phyloP scores from a whole-genome alignment of 768 basidiomycete genomes.

The Agrocybe praecox region DNA sequence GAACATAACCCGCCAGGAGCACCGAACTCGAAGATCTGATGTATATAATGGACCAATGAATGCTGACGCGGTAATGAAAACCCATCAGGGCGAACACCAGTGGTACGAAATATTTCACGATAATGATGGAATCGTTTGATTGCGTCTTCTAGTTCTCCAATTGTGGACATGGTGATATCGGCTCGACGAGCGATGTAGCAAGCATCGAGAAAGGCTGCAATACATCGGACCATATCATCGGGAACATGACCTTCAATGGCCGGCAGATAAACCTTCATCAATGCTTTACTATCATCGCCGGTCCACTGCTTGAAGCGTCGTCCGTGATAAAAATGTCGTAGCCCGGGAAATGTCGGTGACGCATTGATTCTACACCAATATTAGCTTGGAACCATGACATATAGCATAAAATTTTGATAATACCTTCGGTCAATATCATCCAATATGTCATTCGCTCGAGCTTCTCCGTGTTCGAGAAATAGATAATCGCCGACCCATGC shows the following conservation, averaged over 20 bases:
- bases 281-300: slow-evolving; percentile 32
- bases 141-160: slow-evolving; percentile 13
- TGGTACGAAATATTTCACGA: slow-evolving; percentile 19
- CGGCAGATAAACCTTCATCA: slow-evolving; percentile 35
- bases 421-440: slow-evolving; percentile 37
- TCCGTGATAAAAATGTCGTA: slow-evolving; percentile 4
- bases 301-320: slow-evolving; percentile 12
- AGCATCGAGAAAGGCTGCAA: slow-evolving; percentile 27
- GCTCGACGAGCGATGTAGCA: slow-evolving; percentile 24
- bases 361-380: slow-evolving; percentile 1
- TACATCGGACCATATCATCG: slow-evolving; percentile 22
- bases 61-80: slow-evolving; percentile 36
- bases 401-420: background rate
- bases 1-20: slow-evolving; percentile 36
- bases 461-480: background rate
- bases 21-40: slow-evolving; percentile 24
- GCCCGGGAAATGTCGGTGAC: slow-evolving; percentile 6
- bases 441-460: slow-evolving; percentile 19
- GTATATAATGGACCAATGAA: slow-evolving; percentile 26
- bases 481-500: slow-evolving; percentile 1
- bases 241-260: slow-evolving; percentile 30
- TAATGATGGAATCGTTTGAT: slow-evolving; percentile 22
- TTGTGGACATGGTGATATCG: slow-evolving; percentile 13
- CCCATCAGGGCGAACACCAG: slow-evolving; percentile 15
- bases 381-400: background rate